Evolutionary conservation across 805 yeast genomes (phyloP).

Genomic region (Cyberlindnera lachancei): DNA sequence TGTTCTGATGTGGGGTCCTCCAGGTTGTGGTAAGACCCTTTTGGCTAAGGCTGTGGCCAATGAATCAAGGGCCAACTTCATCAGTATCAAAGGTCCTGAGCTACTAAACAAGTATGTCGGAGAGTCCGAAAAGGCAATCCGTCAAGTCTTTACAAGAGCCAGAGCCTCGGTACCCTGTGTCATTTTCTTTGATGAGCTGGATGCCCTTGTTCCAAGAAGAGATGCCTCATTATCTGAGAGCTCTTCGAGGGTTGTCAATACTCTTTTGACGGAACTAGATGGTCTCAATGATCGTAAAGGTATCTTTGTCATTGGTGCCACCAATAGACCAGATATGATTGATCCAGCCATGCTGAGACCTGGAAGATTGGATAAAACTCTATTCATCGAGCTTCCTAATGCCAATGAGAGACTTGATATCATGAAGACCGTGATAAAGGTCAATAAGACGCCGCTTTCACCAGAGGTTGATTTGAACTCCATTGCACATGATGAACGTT

Average conservation of each 20-base stretch:
- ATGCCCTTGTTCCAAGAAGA: conserved; percentile 92
- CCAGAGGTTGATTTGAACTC: conserved; percentile 48
- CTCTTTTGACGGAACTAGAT: conserved; percentile 88
- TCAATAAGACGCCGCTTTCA: conserved; percentile 71
- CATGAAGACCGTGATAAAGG: conserved; percentile 61
- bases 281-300: conserved; percentile 92
- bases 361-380: conserved; percentile 88
- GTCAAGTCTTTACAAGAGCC: conserved; percentile 90
- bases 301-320: conserved; percentile 92
- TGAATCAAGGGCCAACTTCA: conserved; percentile 93
- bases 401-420: conserved; percentile 76
- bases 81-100: conserved; percentile 95
- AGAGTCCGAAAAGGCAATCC: conserved; percentile 87
- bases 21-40: conserved; percentile 97
- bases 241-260: conserved; percentile 89
- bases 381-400: conserved; percentile 84
- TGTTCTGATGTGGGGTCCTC: conserved; percentile 97
- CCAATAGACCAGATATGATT: conserved; percentile 96
- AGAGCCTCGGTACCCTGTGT: conserved; percentile 91
- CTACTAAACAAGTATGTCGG: conserved; percentile 92
- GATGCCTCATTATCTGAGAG: conserved; percentile 84
- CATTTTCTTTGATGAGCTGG: conserved; percentile 91
- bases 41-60: conserved; percentile 97
- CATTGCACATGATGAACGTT: conserved; percentile 69
- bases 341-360: conserved; percentile 98